Base-by-base conservation (phyloP, 1,284 basidiomycete species). In the Moesziomyces antarcticus region DNA sequence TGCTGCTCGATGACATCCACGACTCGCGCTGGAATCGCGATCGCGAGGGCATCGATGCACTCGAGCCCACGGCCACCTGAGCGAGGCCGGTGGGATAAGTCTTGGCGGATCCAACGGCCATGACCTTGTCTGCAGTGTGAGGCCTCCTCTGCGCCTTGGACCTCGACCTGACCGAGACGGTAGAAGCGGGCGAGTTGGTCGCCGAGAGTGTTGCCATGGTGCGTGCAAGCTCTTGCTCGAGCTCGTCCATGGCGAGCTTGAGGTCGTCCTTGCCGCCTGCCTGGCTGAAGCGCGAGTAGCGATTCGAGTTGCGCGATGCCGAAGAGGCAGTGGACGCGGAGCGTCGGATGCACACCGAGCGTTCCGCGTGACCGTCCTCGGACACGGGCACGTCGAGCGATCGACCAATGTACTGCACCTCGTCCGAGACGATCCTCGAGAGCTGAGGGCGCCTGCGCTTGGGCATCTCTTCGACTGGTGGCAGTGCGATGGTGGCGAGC, bases 181-280 rank as follows among this genome's bases (percentile, higher is more conserved):
- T 46, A 9, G 65, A 61, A 14, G 40, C 47, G 20, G 65, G 55
- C 10, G 58, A 48, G 24, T 44, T 68, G 50, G 62, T 58, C 14
- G 46, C 25, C 40, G 65, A 68, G 16, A 70, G 59, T 14, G 56
- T 59, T 16, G 35, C 61, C 67, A 70, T 70, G 41, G 67, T 70
- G 42, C 67, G 60, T 5, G 40, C 55, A 13, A 70, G 67, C 53
- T 70, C 67, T 52, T 59, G 56, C 25, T 70, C 67, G 7, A 70
- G 56, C n/a, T 70, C 60, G 46, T 62, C 67, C 67, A 70, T 56
- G 16, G 67, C 67, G 3, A 63, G 43, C 67, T 56, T 70, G 53
- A 70, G 56, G 24, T 60, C 67, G 20, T 70, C 67, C 50, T 58
- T 69, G 46, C 66, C 59, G 30, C 44, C 54, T 57, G 48, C 51